Evolutionary conservation across 169 alveolate species (phyloP).

Genomic region (Neospora caninum): DNA sequence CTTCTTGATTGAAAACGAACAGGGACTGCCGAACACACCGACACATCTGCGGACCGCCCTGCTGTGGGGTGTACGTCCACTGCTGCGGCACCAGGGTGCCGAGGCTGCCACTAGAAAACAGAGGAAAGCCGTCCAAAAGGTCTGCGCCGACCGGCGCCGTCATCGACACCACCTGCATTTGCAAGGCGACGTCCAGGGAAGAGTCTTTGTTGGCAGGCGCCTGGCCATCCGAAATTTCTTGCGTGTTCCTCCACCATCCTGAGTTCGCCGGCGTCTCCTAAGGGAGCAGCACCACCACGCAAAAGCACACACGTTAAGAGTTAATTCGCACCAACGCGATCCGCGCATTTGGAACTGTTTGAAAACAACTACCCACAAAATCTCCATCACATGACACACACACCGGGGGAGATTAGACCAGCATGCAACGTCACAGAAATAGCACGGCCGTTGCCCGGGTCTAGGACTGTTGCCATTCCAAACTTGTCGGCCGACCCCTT

Average conservation of each 20-base stretch:
- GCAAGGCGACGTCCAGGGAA: not conserved
- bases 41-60: not conserved
- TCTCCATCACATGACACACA: no score
- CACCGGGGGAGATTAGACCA: no score
- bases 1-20: constrained; percentile 11
- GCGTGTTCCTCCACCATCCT: not conserved
- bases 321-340: no score
- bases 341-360: no score
- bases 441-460: no score
- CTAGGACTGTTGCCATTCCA: no score
- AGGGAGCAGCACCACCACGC: not conserved
- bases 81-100: not conserved
- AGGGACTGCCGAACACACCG: not conserved
- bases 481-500: no score
- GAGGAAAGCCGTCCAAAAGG: not conserved
- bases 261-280: not conserved
- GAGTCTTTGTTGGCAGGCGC: not conserved
- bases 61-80: not conserved
- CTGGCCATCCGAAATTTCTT: not conserved
- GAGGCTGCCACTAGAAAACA: not conserved
- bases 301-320: no score
- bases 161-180: not conserved
- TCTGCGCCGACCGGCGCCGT: not conserved
- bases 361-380: no score
- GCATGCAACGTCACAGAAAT: no score